phyloP scores from a whole-genome alignment of 331 rosid species.

The Quercus phellos region DNA sequence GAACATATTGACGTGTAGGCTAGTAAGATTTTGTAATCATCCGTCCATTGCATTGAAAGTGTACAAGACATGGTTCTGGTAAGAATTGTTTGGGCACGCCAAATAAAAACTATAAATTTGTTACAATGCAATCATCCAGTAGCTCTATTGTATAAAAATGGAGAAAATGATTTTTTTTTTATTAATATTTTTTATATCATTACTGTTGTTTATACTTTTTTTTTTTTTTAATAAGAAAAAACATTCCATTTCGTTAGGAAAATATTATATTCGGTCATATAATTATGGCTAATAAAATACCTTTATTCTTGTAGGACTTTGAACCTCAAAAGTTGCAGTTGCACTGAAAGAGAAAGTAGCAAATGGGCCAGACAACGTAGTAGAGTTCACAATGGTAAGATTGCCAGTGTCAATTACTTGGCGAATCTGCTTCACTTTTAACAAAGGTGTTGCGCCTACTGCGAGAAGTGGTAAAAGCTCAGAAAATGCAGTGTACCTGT shows the following conservation, averaged over 20 bases:
- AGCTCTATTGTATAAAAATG: neutral
- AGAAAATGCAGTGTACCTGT: conserved; percentile 89
- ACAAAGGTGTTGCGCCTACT: conserved; percentile 59
- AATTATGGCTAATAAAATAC: conserved; percentile 29
- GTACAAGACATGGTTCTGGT: neutral
- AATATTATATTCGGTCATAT: conserved; percentile 2
- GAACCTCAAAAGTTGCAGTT: conserved; percentile 81
- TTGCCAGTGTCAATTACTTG: conserved; percentile 61
- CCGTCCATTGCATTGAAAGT: neutral
- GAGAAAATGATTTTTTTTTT: neutral
- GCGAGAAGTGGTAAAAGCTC: conserved; percentile 92
- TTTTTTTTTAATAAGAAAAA: neutral
- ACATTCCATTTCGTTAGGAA: neutral
- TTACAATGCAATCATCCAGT: neutral
- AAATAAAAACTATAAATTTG: neutral
- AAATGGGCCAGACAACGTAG: conserved; percentile 66
- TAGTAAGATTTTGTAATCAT: conserved; percentile 12
- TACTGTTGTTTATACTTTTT: neutral
- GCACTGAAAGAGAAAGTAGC: conserved; percentile 72
- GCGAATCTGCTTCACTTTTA: conserved; percentile 66
- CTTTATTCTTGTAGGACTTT: conserved; percentile 85
- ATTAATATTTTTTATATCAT: too few relatives aligned
- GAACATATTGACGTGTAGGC: conserved; percentile 21
- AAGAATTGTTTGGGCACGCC: neutral
- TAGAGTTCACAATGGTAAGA: conserved; percentile 56